phyloP scores from a whole-genome alignment of 176 grass and related monocot genomes.

The Zoysia japonica region DNA sequence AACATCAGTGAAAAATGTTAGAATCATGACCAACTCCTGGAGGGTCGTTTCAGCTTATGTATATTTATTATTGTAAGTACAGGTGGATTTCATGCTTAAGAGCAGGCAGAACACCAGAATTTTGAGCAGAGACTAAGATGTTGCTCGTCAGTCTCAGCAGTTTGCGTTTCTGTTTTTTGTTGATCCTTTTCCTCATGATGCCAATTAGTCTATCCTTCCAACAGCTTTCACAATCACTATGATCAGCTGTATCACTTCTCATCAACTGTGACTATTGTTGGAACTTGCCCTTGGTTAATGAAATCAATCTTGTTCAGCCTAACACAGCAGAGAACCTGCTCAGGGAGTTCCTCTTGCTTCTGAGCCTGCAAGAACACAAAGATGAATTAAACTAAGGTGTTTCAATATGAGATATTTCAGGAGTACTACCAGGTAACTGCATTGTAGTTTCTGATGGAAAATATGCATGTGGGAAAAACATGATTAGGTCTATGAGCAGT shows the following conservation, averaged over 20 bases:
- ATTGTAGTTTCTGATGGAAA: neutral
- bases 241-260: slow-evolving; percentile 50
- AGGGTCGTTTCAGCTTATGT: slow-evolving; percentile 10
- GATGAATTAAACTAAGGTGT: neutral
- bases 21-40: slow-evolving; percentile 4
- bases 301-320: slow-evolving; percentile 97
- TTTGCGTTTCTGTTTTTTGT: neutral
- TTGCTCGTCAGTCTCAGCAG: slow-evolving; percentile 19
- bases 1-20: slow-evolving; percentile 5
- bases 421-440: neutral
- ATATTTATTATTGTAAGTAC: slow-evolving; percentile 35
- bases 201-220: slow-evolving; percentile 37
- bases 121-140: slow-evolving; percentile 31
- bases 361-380: slow-evolving; percentile 57
- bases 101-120: neutral
- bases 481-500: neutral
- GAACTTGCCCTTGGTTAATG: slow-evolving; percentile 72
- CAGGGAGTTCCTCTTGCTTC: slow-evolving; percentile 89
- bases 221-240: slow-evolving; percentile 3
- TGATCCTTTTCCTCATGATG: neutral
- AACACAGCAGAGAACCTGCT: slow-evolving; percentile 86
- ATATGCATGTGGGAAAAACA: neutral
- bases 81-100: slow-evolving; percentile 8
- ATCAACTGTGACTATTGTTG: slow-evolving; percentile 62
- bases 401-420: neutral